Conservation (phyloP, 2,329 filamentous ascomycete genomes). For the Penicillium sp. region DNA sequence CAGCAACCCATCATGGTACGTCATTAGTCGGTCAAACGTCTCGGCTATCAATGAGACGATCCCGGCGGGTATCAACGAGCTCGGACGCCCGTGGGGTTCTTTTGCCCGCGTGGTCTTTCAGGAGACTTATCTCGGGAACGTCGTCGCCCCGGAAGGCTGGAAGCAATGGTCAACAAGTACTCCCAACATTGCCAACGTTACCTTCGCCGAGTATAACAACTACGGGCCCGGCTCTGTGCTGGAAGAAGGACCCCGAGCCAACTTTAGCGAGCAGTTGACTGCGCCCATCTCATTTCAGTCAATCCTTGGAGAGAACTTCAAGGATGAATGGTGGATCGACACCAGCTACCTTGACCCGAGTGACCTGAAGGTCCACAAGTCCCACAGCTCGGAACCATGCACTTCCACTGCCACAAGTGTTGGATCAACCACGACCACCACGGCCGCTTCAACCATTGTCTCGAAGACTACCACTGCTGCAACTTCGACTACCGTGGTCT, state of each 20-base stretch:
- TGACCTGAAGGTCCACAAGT: neutral
- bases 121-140: slow-evolving; percentile 15
- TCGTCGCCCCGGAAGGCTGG: slow-evolving; percentile 28
- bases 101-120: slow-evolving; percentile 22
- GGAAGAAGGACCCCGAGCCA: slow-evolving; percentile 27
- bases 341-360: slow-evolving; percentile 2
- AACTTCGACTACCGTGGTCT: neutral
- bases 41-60: neutral
- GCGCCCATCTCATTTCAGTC: slow-evolving; percentile 2
- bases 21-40: slow-evolving; percentile 10
- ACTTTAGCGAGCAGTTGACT: slow-evolving; percentile 32
- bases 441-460: neutral
- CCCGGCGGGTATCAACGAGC: slow-evolving; percentile 4
- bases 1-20: neutral
- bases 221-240: slow-evolving; percentile 35
- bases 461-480: neutral
- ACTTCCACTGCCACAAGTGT: neutral
- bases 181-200: slow-evolving; percentile 29
- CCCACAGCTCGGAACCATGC: neutral
- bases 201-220: slow-evolving; percentile 41
- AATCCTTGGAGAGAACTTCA: slow-evolving; percentile 3
- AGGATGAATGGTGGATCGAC: slow-evolving; percentile 3
- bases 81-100: slow-evolving; percentile 18
- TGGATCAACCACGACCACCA: neutral
- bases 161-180: slow-evolving; percentile 30